phyloP scores from a whole-genome alignment of 345 rosid species.

The Lepidium africanum region DNA sequence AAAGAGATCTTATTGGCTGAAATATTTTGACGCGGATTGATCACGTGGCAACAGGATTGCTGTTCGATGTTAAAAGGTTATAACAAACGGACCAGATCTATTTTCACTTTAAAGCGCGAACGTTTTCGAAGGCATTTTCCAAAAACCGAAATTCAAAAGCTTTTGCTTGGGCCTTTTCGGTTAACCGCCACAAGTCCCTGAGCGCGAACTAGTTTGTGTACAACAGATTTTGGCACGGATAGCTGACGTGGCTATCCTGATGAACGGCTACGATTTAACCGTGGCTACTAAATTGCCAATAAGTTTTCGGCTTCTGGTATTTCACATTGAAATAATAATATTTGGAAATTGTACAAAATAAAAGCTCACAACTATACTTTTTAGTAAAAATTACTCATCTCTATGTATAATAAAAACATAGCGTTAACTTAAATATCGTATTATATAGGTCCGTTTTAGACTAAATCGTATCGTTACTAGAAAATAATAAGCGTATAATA shows the following conservation, averaged over 20 bases:
- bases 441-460: too few species aligned
- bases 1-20: neutral
- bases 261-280: constrained; percentile 11
- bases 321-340: neutral
- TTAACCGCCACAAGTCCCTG: neutral
- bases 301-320: neutral
- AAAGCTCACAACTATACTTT: too few species aligned
- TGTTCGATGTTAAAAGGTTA: neutral
- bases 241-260: neutral
- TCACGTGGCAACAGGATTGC: neutral
- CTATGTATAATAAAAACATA: too few species aligned
- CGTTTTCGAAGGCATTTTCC: neutral
- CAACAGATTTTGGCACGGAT: constrained; percentile 4
- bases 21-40: neutral
- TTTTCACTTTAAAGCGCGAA: neutral
- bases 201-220: neutral
- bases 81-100: constrained; percentile 17
- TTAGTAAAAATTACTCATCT: too few species aligned
- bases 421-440: too few species aligned
- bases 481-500: too few species aligned
- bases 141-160: neutral
- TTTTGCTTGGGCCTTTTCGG: neutral
- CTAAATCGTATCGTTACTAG: too few species aligned
- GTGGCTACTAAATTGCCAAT: too few species aligned
- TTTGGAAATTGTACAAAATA: too few species aligned